These are phyloP conservation scores for Aspergillus conjunctus DNA, from an alignment of 495 filamentous ascomycete genomes.

Conservation along the genomic window DNA sequence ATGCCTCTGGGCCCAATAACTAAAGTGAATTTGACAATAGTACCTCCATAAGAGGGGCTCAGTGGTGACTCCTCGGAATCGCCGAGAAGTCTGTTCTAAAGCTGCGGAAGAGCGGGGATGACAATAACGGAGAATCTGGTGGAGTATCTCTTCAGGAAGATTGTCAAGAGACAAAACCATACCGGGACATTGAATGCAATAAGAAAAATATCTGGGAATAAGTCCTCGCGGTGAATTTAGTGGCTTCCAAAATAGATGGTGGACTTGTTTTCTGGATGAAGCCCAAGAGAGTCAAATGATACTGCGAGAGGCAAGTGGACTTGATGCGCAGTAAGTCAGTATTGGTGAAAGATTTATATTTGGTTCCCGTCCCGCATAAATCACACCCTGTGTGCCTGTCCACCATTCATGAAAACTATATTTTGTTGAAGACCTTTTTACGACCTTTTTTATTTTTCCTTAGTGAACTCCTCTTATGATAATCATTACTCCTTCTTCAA, in stretches of 20 bases:
- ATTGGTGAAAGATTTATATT: too few relatives aligned
- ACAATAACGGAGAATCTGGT: slow-evolving; percentile 64
- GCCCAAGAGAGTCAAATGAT: too few relatives aligned
- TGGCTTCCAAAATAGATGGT: background rate
- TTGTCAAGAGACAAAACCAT: slow-evolving; percentile 45
- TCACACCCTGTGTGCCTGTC: too few relatives aligned
- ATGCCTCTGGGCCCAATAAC: slow-evolving; percentile 73
- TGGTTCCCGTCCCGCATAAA: too few relatives aligned
- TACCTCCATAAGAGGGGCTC: slow-evolving; percentile 77
- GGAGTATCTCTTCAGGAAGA: slow-evolving; percentile 76
- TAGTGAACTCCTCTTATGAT: too few relatives aligned
- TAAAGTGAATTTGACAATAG: slow-evolving; percentile 68
- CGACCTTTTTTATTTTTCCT: too few relatives aligned
- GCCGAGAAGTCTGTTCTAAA: slow-evolving; percentile 62
- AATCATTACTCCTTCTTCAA: too few relatives aligned
- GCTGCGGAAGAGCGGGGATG: slow-evolving; percentile 48
- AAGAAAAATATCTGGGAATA: background rate
- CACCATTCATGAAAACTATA: too few relatives aligned
- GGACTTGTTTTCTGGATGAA: too few relatives aligned
- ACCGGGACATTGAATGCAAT: slow-evolving; percentile 24
- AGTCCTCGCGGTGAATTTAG: background rate
- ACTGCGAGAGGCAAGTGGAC: too few relatives aligned
- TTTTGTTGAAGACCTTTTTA: too few relatives aligned
- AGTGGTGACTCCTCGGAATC: slow-evolving; percentile 64
- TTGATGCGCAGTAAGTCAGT: too few relatives aligned